Conservation (phyloP, 257 asterid species). For the Marsdenia floribunda region DNA sequence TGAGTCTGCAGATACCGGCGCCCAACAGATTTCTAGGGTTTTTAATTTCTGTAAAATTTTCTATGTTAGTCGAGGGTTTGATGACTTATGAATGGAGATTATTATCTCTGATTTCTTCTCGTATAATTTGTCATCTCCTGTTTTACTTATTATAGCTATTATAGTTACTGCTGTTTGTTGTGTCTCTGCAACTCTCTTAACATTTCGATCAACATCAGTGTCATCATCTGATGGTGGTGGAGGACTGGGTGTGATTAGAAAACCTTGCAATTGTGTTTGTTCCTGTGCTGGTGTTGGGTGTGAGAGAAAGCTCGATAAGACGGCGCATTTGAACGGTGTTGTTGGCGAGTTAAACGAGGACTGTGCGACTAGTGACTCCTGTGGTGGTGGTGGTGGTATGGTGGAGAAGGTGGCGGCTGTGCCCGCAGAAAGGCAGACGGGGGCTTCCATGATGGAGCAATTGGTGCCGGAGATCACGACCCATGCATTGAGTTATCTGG, state of each 20-base stretch:
- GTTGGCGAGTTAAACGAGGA: conserved; percentile 14
- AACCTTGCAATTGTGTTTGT: conserved; percentile 25
- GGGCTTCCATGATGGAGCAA: conserved; percentile 98
- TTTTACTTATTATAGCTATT: conserved; percentile 33
- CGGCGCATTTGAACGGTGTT: conserved; percentile 26
- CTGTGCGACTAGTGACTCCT: background rate
- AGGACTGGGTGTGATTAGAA: background rate
- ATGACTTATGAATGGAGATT: conserved; percentile 66
- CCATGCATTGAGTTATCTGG: conserved; percentile 92
- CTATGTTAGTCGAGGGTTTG: conserved; percentile 40
- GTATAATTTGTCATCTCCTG: conserved; percentile 30
- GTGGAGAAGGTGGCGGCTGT: conserved; percentile 35
- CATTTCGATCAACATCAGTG: conserved; percentile 25
- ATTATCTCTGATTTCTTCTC: conserved; percentile 23
- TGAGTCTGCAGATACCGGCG: background rate
- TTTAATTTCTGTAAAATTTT: conserved; percentile 10
- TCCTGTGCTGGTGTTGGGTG: conserved; percentile 21
- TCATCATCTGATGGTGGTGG: background rate
- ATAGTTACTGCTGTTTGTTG: conserved; percentile 45
- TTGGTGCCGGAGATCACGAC: conserved; percentile 98
- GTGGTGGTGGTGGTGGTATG: conserved; percentile 11
- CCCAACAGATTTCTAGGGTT: conserved; percentile 9
- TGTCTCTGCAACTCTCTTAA: conserved; percentile 34
- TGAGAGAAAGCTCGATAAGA: conserved; percentile 19
- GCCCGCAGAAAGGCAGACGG: conserved; percentile 58